Conservation (phyloP, 2,329 filamentous ascomycete genomes). For the Trichoderma pleuroti region DNA sequence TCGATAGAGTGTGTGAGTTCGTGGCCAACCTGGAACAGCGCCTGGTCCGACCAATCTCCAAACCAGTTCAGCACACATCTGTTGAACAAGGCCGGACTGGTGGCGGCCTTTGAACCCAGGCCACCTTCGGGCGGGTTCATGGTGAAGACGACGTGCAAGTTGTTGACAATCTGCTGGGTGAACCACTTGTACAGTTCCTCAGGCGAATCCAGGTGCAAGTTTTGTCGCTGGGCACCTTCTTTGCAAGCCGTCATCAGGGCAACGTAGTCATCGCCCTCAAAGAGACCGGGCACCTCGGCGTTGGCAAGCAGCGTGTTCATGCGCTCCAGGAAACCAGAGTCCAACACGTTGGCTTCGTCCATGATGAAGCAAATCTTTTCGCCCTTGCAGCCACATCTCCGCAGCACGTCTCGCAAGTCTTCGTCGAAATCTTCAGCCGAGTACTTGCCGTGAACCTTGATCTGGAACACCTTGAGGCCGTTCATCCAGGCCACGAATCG, state of each 20-base stretch:
- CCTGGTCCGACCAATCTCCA: conserved; percentile 99
- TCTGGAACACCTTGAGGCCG: conserved; percentile 96
- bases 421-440: conserved; percentile 98
- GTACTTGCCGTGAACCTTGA: conserved; percentile 99
- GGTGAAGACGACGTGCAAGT: conserved; percentile 97
- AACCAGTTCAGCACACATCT: conserved; percentile 99
- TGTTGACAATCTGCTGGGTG: conserved; percentile 98
- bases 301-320: conserved; percentile 99
- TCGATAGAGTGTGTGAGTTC: conserved; percentile 97
- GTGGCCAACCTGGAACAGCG: conserved; percentile 93
- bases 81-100: conserved; percentile 97
- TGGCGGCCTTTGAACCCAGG: conserved; percentile 91
- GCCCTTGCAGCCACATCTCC: conserved; percentile 92
- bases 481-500: conserved; percentile 99
- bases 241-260: conserved; percentile 99
- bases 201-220: conserved; percentile 89
- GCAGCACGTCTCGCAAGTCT: conserved; percentile 87
- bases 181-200: conserved; percentile 99
- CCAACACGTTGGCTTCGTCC: conserved; percentile 97
- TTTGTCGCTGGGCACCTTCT: conserved; percentile 94
- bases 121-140: conserved; percentile 99
- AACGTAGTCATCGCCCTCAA: conserved; percentile 97
- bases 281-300: conserved; percentile 97
- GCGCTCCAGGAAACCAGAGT: conserved; percentile 96
- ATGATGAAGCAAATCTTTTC: conserved; percentile 99